Conservation (phyloP, 2,329 filamentous ascomycete species). For the Colletotrichum caudatum region DNA sequence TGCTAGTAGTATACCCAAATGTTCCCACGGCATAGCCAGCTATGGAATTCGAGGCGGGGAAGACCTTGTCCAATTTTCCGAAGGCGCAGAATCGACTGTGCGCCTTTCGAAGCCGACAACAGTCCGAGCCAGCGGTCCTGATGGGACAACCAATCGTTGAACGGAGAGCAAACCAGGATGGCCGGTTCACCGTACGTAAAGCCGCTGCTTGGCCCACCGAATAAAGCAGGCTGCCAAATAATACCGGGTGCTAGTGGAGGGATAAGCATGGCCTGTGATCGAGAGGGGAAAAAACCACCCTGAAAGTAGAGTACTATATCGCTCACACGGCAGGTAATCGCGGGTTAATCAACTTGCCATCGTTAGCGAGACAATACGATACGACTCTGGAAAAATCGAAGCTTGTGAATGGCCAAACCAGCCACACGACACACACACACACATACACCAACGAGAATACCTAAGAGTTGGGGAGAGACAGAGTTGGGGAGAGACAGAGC, state of each 20-base stretch:
- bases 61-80: too few relatives aligned
- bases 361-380: constrained; percentile 18
- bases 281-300: constrained; percentile 28
- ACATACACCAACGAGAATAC: constrained; percentile 27
- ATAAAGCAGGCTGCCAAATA: constrained; percentile 36
- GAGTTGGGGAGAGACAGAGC: neutral
- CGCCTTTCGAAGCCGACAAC: neutral
- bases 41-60: neutral
- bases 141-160: constrained; percentile 9
- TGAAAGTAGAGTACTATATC: constrained; percentile 16
- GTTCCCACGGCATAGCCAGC: neutral
- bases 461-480: constrained; percentile 9
- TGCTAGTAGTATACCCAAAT: too few relatives aligned
- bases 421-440: too few relatives aligned
- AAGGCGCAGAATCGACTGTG: too few relatives aligned
- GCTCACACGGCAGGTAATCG: neutral
- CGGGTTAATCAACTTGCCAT: constrained; percentile 31
- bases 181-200: constrained; percentile 10
- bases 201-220: constrained; percentile 27
- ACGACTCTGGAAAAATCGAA: neutral
- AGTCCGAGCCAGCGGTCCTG: constrained; percentile 19
- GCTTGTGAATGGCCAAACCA: constrained; percentile 22
- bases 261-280: constrained; percentile 2
- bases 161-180: constrained; percentile 4
- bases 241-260: constrained; percentile 16